Base-by-base conservation (phyloP, 768 basidiomycete species). In the Serendipita sp. region DNA sequence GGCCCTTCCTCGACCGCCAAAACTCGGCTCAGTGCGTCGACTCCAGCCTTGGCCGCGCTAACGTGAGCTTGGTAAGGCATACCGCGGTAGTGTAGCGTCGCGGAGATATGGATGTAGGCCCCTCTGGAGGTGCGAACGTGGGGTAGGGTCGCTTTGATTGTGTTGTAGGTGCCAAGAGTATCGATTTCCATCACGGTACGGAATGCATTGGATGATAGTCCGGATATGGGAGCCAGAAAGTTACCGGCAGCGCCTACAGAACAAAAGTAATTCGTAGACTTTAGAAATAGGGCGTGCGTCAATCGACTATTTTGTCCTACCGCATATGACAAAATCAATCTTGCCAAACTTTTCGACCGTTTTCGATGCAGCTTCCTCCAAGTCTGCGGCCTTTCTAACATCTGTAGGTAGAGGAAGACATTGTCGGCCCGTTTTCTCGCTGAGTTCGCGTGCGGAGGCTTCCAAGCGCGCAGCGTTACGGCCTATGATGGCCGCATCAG, bases 281-380 rank as follows among this genome's bases (percentile, higher is more conserved):
- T n/a, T n/a, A n/a, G n/a, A n/a, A n/a, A n/a, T n/a, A n/a, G n/a
- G n/a, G n/a, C n/a, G 3, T n/a, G 31, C 58, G 43, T 2, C 45
- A 2, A 56, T 38, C 14, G 28, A 30, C 20, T 50, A 43, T 14
- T 56, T 26, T 30, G 2, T 74, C 78, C 63, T 72, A 88, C 92
- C 92, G 70, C 90, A 92, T 62, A 97, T 89, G 60, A 97, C 94
- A 70, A 90, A 95, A 74, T 99, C 94, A 64, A 99, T 90, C 66
- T 78, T 78, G 0, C 94, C 93, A 70, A 88, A 93, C 66, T 77
- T 78, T 65, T 83, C 80, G 17, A 93, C 80, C 0, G 88, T 81
- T 70, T 82, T 79, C 28, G 81, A 73, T 20, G 90, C 94, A 3
- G 95, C 95, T 4, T 78, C 81, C 64, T 80, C 77, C 42, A 99